Evolutionary conservation across 2,329 filamentous ascomycete species (phyloP).

Genomic region (Trichoderma sp.): DNA sequence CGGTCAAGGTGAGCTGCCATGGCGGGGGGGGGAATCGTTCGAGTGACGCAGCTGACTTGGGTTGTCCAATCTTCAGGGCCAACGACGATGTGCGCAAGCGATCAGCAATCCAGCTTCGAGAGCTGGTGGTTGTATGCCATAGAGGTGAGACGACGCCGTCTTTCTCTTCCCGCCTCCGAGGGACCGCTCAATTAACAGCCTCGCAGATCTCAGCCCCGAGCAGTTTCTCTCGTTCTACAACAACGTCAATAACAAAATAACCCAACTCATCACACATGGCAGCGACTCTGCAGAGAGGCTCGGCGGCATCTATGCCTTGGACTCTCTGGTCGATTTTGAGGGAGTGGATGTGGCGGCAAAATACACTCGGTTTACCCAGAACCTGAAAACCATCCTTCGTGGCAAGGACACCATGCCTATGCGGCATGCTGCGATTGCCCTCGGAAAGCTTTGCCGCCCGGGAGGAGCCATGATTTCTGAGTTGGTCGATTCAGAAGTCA

Average conservation of each 20-base stretch:
- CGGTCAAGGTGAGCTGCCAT: slow-evolving; percentile 52
- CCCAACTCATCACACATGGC: slow-evolving; percentile 75
- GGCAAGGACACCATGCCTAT: slow-evolving; percentile 91
- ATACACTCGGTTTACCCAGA: slow-evolving; percentile 90
- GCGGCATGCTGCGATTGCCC: slow-evolving; percentile 82
- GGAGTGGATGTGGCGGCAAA: slow-evolving; percentile 91
- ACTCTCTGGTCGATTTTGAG: slow-evolving; percentile 93
- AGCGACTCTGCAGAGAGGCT: slow-evolving; percentile 85
- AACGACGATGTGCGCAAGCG: slow-evolving; percentile 55
- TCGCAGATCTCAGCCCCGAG: slow-evolving; percentile 72
- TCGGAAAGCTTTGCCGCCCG: slow-evolving; percentile 87
- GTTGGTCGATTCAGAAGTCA: slow-evolving; percentile 93
- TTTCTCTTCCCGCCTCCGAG: neutral
- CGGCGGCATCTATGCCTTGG: slow-evolving; percentile 88
- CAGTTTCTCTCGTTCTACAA: slow-evolving; percentile 67
- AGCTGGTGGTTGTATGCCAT: slow-evolving; percentile 57
- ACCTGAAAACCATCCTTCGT: slow-evolving; percentile 81
- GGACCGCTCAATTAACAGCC: slow-evolving; percentile 26
- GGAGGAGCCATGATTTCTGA: slow-evolving; percentile 94
- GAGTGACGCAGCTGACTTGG: slow-evolving; percentile 4
- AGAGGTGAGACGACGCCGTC: slow-evolving; percentile 47
- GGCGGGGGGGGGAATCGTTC: neutral
- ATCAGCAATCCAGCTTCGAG: slow-evolving; percentile 55
- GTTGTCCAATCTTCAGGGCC: slow-evolving; percentile 30
- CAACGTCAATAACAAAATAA: slow-evolving; percentile 58